These are phyloP conservation scores for Sistotremastrum suecicum DNA, from an alignment of 768 basidiomycete genomes.

Conservation along the genomic window DNA sequence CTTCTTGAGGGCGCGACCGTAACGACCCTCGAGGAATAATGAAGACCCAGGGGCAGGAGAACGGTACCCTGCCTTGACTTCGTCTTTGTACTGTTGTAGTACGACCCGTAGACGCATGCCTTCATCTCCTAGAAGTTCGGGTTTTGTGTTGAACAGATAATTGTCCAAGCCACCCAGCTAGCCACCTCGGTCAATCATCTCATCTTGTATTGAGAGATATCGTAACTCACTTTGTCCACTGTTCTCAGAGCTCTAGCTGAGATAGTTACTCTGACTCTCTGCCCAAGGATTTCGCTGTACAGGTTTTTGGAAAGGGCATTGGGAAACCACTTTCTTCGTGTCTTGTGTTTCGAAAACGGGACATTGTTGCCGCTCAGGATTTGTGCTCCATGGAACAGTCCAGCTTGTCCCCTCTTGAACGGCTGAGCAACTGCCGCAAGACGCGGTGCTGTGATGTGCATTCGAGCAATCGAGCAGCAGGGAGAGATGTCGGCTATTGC, in stretches of 20 bases:
- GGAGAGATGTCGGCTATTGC: no score
- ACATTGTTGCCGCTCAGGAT: constrained; percentile 82
- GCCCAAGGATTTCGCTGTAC: constrained; percentile 48
- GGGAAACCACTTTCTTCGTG: constrained; percentile 76
- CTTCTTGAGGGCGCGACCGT: no score
- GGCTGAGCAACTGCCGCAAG: constrained; percentile 34
- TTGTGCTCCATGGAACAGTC: constrained; percentile 71
- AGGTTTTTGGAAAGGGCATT: constrained; percentile 72
- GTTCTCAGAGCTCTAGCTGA: constrained; percentile 67
- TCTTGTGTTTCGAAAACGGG: constrained; percentile 80
- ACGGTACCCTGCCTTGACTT: no score
- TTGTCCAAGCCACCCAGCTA: constrained; percentile 62
- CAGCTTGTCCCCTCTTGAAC: constrained; percentile 69
- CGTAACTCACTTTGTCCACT: constrained; percentile 57
- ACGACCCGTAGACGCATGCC: constrained; percentile 29
- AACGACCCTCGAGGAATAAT: no score
- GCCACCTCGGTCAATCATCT: constrained; percentile 15
- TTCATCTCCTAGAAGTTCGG: constrained; percentile 22
- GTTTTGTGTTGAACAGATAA: constrained; percentile 41
- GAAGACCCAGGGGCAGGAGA: no score
- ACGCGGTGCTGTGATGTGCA: no score
- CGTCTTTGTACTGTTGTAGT: background rate
- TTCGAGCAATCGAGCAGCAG: no score
- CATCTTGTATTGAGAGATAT: constrained; percentile 10
- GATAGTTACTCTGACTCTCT: constrained; percentile 48